Percentiles rank a stretch among this genome's conserved stretches.
Conservation (phyloP, 768 basidiomycete species). For the Hypsizygus marmoreus region DNA sequence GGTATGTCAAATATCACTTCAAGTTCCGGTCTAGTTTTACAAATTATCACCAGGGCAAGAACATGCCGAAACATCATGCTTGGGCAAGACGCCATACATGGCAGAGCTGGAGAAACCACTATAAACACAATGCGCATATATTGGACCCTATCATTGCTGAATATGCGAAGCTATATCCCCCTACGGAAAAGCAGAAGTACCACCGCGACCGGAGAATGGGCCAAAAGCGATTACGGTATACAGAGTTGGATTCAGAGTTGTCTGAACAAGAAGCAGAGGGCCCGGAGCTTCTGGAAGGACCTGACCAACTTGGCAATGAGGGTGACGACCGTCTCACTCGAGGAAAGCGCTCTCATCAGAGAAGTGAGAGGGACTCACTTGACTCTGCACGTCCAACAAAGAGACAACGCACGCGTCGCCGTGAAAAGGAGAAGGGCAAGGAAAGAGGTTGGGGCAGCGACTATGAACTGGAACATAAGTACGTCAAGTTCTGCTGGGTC, state of each 20-base stretch:
- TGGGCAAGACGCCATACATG: slow-evolving; percentile 48
- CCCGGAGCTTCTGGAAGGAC: too few relatives aligned
- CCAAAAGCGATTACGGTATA: background rate
- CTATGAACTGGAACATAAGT: too few relatives aligned
- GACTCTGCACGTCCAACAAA: slow-evolving; percentile 1
- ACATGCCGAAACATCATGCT: slow-evolving; percentile 23
- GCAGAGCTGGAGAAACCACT: slow-evolving; percentile 50
- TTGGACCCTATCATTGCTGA: slow-evolving; percentile 38
- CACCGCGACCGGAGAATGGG: slow-evolving; percentile 21
- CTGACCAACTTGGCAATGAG: too few relatives aligned
- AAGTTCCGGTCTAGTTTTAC: background rate
- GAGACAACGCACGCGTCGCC: background rate
- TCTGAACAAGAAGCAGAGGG: slow-evolving; percentile 1
- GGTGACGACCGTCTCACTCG: background rate
- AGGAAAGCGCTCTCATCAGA: background rate
- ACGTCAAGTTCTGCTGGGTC: too few relatives aligned
- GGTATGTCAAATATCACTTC: slow-evolving; percentile 23
- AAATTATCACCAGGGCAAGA: slow-evolving; percentile 15
- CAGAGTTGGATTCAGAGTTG: background rate
- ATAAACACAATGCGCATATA: slow-evolving; percentile 36
- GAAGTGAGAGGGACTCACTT: background rate
- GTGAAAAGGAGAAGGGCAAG: too few relatives aligned
- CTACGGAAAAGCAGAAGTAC: slow-evolving; percentile 29
- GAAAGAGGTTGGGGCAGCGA: too few relatives aligned
- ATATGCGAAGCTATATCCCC: slow-evolving; percentile 24